Percentiles rank a stretch among this genome's conserved stretches.
Conservation (phyloP, 768 basidiomycete genomes). For the Leucocoprinus leucothites region DNA sequence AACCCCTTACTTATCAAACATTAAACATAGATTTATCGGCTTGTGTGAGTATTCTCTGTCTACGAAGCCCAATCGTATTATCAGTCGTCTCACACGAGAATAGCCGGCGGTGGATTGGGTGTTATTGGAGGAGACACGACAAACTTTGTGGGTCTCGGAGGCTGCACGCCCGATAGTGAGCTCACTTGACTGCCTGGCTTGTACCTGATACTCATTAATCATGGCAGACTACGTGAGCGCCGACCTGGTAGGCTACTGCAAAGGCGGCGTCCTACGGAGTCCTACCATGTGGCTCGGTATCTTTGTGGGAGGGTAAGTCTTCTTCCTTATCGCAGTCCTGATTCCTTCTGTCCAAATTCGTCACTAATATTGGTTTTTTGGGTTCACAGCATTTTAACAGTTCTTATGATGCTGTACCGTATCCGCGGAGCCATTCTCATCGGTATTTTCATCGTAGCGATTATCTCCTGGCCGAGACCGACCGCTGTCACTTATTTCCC, state of each 20-base stretch:
- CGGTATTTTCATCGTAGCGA: constrained; percentile 80
- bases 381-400: constrained; percentile 64
- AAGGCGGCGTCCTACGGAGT: constrained; percentile 57
- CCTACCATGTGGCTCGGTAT: constrained; percentile 90
- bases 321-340: background rate
- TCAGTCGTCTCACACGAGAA: background rate
- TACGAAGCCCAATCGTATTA: background rate
- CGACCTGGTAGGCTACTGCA: constrained; percentile 58
- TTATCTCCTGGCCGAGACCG: constrained; percentile 86
- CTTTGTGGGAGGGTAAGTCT: constrained; percentile 71
- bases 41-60: constrained; percentile 43
- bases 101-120: constrained; percentile 64
- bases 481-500: constrained; percentile 84
- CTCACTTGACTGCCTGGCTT: background rate
- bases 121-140: constrained; percentile 72
- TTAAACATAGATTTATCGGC: constrained; percentile 60
- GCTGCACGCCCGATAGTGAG: constrained; percentile 57
- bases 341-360: background rate
- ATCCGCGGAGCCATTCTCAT: constrained; percentile 80
- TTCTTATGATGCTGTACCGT: constrained; percentile 81
- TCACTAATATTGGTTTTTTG: constrained; percentile 1
- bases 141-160: constrained; percentile 74
- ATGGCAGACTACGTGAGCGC: constrained; percentile 45
- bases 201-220: background rate
- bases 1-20: background rate